Evolutionary conservation across 1,139 yeast species (phyloP), one percentile per base, ranked within the genome.

Genomic region (Saccharomycopsis hybrid): DNA sequence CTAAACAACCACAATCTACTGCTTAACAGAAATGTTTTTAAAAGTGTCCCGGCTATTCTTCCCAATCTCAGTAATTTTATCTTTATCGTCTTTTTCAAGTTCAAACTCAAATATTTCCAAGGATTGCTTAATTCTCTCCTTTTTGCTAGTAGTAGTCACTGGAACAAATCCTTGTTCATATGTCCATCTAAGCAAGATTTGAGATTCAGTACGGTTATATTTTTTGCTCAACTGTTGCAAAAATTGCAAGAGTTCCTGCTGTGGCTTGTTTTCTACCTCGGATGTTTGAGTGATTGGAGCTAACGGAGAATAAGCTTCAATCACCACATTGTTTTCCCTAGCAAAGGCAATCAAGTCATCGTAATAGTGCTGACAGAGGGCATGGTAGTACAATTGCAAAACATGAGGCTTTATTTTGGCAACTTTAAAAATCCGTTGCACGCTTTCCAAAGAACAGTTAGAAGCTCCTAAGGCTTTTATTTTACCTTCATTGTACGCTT

Each of bases 281-380:
- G 27, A 13, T 24, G 13, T 8, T 28, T 31, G 25, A 3, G 38
- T 39, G 9, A 52, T 30, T 24, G 60, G 64, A 42, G 65, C 67
- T 56, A 86, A 70, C 32, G 94, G 90, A 3, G 85, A 73, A 63
- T 81, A 85, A 1, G 90, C 88, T 60, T 78, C 83, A 32, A 85
- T 56, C 50, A 74, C 64, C 54, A 85, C 80, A 24, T 67, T 73
- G 45, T 83, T 60, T 47, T 74, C 64, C 58, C 74, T 67, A 54
- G 76, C 69, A 60, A 69, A 84, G 29, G 78, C 74, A 48, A 77
- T 77, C 56, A 85, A 74, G 1, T 80, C 86, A 0, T 85, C 82
- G n/a, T 87, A 72, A 63, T 84, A 89, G 59, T 82, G 71, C 59
- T 80, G 88, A 57, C 83, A 72, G 62, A 80, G 80, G 0, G 89